A percentile compares a stretch with the other conserved stretches of the same genome.
phyloP scores from a whole-genome alignment of 345 rosid species.

The Arabis hirsuta region DNA sequence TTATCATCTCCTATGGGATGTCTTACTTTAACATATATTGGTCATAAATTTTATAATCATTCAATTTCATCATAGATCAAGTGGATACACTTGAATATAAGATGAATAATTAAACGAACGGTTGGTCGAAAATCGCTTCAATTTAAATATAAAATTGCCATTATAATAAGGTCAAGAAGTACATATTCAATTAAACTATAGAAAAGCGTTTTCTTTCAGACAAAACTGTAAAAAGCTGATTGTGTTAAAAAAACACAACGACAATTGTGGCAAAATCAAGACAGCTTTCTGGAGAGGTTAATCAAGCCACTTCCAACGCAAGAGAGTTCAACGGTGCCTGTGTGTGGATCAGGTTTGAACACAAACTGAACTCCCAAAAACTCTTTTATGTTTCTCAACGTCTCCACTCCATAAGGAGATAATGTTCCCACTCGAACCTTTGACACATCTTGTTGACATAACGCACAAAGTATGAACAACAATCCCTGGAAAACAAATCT shows the following conservation, averaged over 20 bases:
- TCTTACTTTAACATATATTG: not conserved
- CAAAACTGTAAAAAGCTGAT: conserved; percentile 23
- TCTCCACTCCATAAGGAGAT: conserved; percentile 77
- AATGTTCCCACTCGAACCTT: conserved; percentile 89
- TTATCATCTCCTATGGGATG: not conserved
- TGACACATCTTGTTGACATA: conserved; percentile 77
- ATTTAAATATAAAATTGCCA: not conserved
- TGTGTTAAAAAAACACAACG: conserved; percentile 27
- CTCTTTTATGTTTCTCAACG: conserved; percentile 70
- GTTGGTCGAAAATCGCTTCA: not conserved
- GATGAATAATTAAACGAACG: not conserved
- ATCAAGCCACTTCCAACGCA: conserved; percentile 81
- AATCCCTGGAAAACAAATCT: conserved; percentile 53
- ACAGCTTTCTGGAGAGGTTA: conserved; percentile 74
- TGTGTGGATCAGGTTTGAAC: conserved; percentile 69
- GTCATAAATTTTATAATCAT: not conserved
- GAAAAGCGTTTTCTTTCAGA: not conserved
- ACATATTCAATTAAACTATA: conserved; percentile 5
- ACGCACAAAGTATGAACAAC: conserved; percentile 75
- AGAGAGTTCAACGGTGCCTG: conserved; percentile 73
- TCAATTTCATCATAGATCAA: not conserved
- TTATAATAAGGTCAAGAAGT: not conserved
- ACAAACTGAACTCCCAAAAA: conserved; percentile 69
- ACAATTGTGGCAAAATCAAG: conserved; percentile 41
- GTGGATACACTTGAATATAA: not conserved